Evolutionary conservation across 1,139 yeast species (phyloP).

Genomic region (Yamadazyma epiphylla): DNA sequence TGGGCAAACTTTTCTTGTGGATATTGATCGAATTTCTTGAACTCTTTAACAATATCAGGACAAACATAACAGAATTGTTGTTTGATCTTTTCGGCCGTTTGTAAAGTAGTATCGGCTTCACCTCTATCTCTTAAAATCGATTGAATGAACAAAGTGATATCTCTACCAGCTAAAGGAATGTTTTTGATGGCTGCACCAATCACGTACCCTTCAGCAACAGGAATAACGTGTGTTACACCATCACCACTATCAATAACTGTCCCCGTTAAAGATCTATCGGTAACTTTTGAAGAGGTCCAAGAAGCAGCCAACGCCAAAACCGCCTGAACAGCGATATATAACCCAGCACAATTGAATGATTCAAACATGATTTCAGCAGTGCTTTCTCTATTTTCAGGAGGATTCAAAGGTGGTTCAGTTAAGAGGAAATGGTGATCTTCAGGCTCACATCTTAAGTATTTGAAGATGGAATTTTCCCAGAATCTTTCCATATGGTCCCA

Average conservation of each 20-base stretch:
- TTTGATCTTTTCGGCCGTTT: constrained; percentile 94
- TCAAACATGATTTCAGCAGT: constrained; percentile 99
- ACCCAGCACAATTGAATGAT: constrained; percentile 96
- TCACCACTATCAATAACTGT: constrained; percentile 98
- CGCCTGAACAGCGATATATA: constrained; percentile 98
- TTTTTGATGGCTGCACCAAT: constrained; percentile 96
- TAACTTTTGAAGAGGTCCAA: constrained; percentile 96
- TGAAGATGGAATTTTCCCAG: constrained; percentile 97
- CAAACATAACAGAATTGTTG: constrained; percentile 96
- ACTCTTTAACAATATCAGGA: constrained; percentile 96
- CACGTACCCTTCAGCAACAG: constrained; percentile 98
- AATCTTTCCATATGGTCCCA: constrained; percentile 99
- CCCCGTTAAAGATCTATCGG: constrained; percentile 94
- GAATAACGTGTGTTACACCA: constrained; percentile 97
- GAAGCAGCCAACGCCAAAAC: constrained; percentile 97
- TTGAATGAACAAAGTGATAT: constrained; percentile 91
- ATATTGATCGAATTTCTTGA: constrained; percentile 88
- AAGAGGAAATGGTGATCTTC: constrained; percentile 94
- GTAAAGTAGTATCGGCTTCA: constrained; percentile 87
- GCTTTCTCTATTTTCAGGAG: constrained; percentile 97
- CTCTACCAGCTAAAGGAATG: constrained; percentile 98
- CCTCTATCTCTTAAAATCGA: constrained; percentile 93
- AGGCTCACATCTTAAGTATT: constrained; percentile 95
- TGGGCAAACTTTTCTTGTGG: constrained; percentile 89
- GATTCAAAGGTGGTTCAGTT: constrained; percentile 97